Base-by-base conservation (phyloP, 768 basidiomycete genomes). In the Austroboletus eburneus region DNA sequence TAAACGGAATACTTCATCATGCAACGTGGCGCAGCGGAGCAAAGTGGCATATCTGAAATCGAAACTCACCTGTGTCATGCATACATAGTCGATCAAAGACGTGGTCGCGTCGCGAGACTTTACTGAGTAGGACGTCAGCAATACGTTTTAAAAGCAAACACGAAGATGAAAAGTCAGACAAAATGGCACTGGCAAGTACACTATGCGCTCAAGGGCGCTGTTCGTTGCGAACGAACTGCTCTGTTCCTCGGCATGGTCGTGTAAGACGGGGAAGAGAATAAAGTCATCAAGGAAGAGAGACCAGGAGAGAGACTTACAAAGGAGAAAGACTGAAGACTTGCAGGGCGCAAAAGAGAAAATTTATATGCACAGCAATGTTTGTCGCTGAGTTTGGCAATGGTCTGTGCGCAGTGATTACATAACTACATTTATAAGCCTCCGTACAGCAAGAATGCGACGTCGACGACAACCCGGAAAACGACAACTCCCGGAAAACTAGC, bases 221-320 rank as follows among this genome's bases (percentile, higher is more conserved):
- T 81, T 72, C 73, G 82, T 81, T 82, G 81, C 80, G 80, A 84
- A 85, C 80, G 76, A 74, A 83, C 80, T 62, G 58, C 83, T 85
- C 84, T 87, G 66, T 78, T 73, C 65, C 85, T 87, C 85, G 80
- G 73, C 87, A 88, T 82, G 78, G 87, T 87, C 86, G 85, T 83
- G 62, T 87, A 87, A 69, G 85, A 83, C 85, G 85, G 85, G 85
- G 85, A 87, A 88, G 85, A 87, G 86, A 87, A 87, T 78, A 74
- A 75, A 74, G 78, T 83, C 85, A 86, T 86, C 83, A 49, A 34
- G 51, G 29, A 50, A 36, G 10, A 20, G 7, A 22, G 43, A 25
- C 25, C 5, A 9, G 35, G 35, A 39, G 23, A 17, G 22, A 39
- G 4, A 61, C 62, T 54, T 10, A 66, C 59, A 36, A n/a, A n/a